Evolutionary conservation across 345 rosid genomes (phyloP).

Genomic region (Brassica napus): Da-Ae NC_063442.1:26965001-26965500

Average conservation of each 20-base stretch:
- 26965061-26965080: constrained; percentile 24
- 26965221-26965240: constrained; percentile 10
- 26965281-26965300: constrained; percentile 17
- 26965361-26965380: constrained; percentile 18
- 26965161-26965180: constrained; percentile 33
- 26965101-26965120: constrained; percentile 35
- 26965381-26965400: neutral
- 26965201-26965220: constrained; percentile 38
- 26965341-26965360: neutral
- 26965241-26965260: constrained; percentile 11
- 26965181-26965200: constrained; percentile 28
- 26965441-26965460: neutral
- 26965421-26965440: neutral
- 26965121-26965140: constrained; percentile 40
- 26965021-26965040: constrained; percentile 38
- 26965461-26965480: no score
- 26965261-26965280: constrained; percentile 29
- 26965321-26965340: constrained; percentile 3
- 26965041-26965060: constrained; percentile 12
- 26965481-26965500: no score
- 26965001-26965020: constrained; percentile 36
- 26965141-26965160: constrained; percentile 39
- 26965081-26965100: neutral
- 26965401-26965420: neutral
- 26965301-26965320: constrained; percentile 27